A percentile compares a stretch with the other conserved stretches of the same genome.
Evolutionary conservation across 257 asterid genomes (phyloP).

Genomic region (Catharanthus roseus): DNA sequence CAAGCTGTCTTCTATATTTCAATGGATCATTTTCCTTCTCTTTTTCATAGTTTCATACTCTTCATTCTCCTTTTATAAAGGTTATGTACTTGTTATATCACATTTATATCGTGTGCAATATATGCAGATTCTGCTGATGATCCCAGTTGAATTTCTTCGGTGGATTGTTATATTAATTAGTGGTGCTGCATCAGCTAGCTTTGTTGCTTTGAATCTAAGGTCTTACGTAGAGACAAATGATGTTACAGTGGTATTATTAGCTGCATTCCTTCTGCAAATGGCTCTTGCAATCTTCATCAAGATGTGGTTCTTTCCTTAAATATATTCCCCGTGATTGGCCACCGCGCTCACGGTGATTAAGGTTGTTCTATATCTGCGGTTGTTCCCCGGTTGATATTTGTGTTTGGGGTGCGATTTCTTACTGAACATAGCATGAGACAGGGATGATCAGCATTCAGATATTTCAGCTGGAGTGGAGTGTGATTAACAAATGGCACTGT

Average conservation of each 20-base stretch:
- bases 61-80: not conserved
- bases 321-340: slow-evolving; percentile 15
- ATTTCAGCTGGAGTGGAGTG: not conserved
- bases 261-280: slow-evolving; percentile 83
- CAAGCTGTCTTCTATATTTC: slow-evolving; percentile 1
- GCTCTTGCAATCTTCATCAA: slow-evolving; percentile 87
- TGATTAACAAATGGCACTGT: not conserved
- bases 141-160: slow-evolving; percentile 67
- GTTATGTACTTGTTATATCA: not conserved
- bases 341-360: not conserved
- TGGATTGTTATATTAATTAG: slow-evolving; percentile 62
- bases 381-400: not conserved
- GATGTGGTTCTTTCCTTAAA: slow-evolving; percentile 72
- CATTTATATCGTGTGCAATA: not conserved
- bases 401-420: not conserved
- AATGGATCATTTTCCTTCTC: not conserved
- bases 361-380: not conserved
- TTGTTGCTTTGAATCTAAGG: slow-evolving; percentile 69
- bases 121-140: slow-evolving; percentile 64
- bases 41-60: not conserved
- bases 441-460: not conserved
- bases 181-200: slow-evolving; percentile 74
- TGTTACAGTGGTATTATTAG: slow-evolving; percentile 43
- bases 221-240: slow-evolving; percentile 49
- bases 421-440: not conserved